These are phyloP conservation scores for Citrus mangshanensis DNA, from an alignment of 345 rosid genomes.

Conservation along the genomic window DNA sequence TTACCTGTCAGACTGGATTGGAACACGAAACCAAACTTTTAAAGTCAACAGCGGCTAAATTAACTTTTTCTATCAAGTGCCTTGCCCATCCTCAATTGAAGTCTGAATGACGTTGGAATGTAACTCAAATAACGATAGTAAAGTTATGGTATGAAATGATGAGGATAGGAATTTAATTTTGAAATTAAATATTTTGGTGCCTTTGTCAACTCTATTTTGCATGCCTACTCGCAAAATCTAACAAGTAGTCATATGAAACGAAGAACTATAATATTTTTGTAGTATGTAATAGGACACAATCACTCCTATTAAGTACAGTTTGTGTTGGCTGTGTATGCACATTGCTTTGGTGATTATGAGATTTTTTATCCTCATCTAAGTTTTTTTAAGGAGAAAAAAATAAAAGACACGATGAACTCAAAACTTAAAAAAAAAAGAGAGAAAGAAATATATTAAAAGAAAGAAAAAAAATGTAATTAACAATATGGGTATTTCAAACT, in stretches of 20 bases:
- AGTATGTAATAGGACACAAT: too few relatives aligned
- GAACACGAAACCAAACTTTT: background rate
- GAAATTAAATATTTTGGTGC: background rate
- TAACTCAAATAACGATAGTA: background rate
- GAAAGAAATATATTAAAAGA: too few relatives aligned
- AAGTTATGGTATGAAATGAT: background rate
- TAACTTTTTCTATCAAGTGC: background rate
- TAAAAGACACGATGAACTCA: too few relatives aligned
- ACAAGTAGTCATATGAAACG: background rate
- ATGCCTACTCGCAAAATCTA: background rate
- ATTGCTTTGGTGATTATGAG: too few relatives aligned
- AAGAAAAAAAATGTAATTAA: too few relatives aligned
- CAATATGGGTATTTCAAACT: too few relatives aligned
- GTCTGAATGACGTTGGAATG: background rate
- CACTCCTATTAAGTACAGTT: too few relatives aligned
- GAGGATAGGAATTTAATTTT: background rate
- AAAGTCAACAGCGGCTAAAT: background rate
- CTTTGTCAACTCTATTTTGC: background rate
- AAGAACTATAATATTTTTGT: too few relatives aligned
- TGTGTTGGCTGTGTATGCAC: too few relatives aligned
- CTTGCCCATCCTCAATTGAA: background rate
- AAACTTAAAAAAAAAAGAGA: too few relatives aligned
- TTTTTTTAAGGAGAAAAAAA: too few relatives aligned
- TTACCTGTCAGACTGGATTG: background rate
- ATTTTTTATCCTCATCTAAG: too few relatives aligned